Evolutionary conservation across 2,329 filamentous ascomycete genomes (phyloP).

Genomic region (Aspergillus cejpii): DNA sequence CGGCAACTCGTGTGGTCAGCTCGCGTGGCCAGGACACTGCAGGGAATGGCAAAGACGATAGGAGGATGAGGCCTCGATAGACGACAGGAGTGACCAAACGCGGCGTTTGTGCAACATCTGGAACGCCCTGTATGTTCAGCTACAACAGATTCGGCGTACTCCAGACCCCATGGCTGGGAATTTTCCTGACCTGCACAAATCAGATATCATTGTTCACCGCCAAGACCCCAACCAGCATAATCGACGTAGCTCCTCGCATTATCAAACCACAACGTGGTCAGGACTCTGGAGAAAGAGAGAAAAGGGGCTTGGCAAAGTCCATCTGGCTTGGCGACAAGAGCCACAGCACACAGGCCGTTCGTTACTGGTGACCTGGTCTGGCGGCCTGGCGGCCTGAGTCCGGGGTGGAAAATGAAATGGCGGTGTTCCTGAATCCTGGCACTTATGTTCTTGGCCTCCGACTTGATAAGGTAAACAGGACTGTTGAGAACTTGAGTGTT

Average conservation of each 20-base stretch:
- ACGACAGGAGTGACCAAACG: neutral
- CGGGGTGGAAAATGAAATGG: conserved; percentile 12
- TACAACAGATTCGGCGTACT: neutral
- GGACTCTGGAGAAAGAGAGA: conserved; percentile 11
- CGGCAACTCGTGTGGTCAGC: neutral
- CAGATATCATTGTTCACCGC: conserved; percentile 1
- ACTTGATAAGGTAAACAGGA: no score
- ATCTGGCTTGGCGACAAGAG: conserved; percentile 14
- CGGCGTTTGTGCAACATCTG: conserved; percentile 1
- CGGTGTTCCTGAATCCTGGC: conserved; percentile 18
- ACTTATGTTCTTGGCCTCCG: no score
- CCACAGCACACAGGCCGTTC: conserved; percentile 10
- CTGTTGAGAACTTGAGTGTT: no score
- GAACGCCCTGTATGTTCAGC: neutral
- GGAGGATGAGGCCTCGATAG: neutral
- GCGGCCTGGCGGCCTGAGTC: conserved; percentile 8
- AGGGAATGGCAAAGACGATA: neutral
- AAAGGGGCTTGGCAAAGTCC: conserved; percentile 14
- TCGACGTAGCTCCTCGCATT: conserved; percentile 8
- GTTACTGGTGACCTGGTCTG: no score
- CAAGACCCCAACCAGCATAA: conserved; percentile 11
- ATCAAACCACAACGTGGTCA: conserved; percentile 17
- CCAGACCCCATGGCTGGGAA: neutral
- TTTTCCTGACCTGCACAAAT: neutral
- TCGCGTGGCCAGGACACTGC: neutral